Evolutionary conservation across 345 rosid species (phyloP).

Genomic region (Cochlearia excelsa): DNA sequence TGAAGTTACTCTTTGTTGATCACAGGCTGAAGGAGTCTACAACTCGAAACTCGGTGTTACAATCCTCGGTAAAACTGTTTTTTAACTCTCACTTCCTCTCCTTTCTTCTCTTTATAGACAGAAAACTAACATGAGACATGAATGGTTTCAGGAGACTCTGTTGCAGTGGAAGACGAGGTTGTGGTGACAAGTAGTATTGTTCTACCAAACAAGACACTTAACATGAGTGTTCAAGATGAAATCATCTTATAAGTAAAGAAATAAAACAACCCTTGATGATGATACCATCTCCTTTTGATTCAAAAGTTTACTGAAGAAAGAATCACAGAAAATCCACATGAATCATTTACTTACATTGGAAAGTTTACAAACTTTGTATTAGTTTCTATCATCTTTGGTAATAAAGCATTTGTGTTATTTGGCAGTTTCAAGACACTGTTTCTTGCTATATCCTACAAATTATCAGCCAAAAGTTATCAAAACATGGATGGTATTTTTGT

Average conservation of each 20-base stretch:
- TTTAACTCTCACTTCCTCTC: background rate
- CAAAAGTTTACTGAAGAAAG: slow-evolving; percentile 16
- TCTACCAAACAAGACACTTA: slow-evolving; percentile 85
- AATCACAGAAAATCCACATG: slow-evolving; percentile 26
- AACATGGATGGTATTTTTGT: too few species aligned
- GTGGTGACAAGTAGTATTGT: slow-evolving; percentile 84
- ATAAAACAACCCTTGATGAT: slow-evolving; percentile 13
- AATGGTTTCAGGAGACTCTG: slow-evolving; percentile 71
- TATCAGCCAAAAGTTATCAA: too few species aligned
- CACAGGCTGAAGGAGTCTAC: slow-evolving; percentile 86
- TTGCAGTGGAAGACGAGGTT: slow-evolving; percentile 86
- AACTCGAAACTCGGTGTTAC: slow-evolving; percentile 87
- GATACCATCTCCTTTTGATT: slow-evolving; percentile 22
- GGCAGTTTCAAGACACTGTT: background rate
- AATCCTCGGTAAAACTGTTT: slow-evolving; percentile 61
- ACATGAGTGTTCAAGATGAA: slow-evolving; percentile 76
- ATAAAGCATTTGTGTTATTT: slow-evolving; percentile 21
- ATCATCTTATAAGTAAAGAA: slow-evolving; percentile 52
- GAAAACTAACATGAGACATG: slow-evolving; percentile 2
- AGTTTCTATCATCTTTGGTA: slow-evolving; percentile 10
- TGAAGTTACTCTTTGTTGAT: slow-evolving; percentile 21
- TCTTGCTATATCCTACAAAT: slow-evolving; percentile 13
- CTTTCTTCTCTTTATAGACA: background rate
- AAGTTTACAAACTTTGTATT: slow-evolving; percentile 18
- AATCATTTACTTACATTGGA: slow-evolving; percentile 21